These are phyloP conservation scores for Barbatosphaeria neglecta DNA, from an alignment of 495 filamentous ascomycete genomes.

Conservation along the genomic window DNA sequence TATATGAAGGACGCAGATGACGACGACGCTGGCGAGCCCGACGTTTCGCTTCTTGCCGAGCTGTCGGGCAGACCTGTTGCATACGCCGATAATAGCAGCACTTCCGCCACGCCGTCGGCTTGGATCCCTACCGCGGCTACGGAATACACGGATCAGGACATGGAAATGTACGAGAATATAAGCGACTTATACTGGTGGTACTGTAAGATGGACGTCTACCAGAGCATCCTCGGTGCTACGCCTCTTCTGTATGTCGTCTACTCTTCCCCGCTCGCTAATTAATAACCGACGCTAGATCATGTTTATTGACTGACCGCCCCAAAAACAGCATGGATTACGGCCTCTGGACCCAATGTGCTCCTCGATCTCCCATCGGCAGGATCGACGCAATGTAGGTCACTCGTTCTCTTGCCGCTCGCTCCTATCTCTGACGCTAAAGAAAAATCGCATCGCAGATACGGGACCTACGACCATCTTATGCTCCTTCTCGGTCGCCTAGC, in stretches of 20 bases:
- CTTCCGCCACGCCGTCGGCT: background rate
- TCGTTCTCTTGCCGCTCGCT: background rate
- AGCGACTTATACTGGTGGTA: constrained; percentile 96
- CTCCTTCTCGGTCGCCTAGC: constrained; percentile 74
- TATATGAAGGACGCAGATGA: constrained; percentile 12
- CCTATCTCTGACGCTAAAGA: background rate
- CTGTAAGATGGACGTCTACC: constrained; percentile 82
- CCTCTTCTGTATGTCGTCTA: constrained; percentile 60
- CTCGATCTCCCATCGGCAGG: constrained; percentile 66
- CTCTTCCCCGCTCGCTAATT: background rate
- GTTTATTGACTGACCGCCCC: no score
- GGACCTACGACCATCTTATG: constrained; percentile 74
- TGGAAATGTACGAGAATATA: constrained; percentile 67
- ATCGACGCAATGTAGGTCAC: constrained; percentile 55
- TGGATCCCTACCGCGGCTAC: background rate
- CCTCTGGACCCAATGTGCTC: constrained; percentile 73
- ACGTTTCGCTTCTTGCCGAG: constrained; percentile 22
- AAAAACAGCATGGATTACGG: constrained; percentile 59
- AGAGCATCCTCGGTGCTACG: constrained; percentile 81
- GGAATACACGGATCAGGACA: constrained; percentile 54
- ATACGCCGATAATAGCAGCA: constrained; percentile 14
- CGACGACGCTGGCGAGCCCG: constrained; percentile 15
- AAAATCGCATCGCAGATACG: constrained; percentile 40
- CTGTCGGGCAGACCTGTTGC: constrained; percentile 24
- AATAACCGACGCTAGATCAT: no score